Base-by-base conservation (phyloP, 73 alveolate species). In the Breviolum minutum region DNA sequence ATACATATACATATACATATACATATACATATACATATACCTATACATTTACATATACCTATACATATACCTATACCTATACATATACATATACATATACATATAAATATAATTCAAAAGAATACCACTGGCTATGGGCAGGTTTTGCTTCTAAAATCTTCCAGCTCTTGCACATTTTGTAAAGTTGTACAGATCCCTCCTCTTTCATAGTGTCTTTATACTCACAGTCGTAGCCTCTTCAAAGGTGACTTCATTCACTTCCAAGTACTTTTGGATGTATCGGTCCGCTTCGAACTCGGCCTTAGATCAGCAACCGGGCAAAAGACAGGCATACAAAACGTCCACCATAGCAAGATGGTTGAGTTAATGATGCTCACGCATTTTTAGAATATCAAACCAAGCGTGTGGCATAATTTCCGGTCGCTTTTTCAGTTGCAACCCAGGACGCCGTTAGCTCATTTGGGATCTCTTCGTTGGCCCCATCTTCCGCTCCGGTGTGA, bases 221-320 rank as follows among this genome's bases (percentile, higher is more conserved):
- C 77, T 17, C 24, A 17, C 77, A 68, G 17, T 14, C 77, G 24
- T 17, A 4, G 81, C 98, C 98, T 92, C 98, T n/a, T 92, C 98
- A 20, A 92, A 92, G 81, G 91, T 92, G 29, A 61, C 62, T 14
- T 92, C 98, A n/a, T 92, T 80, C 60, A 76, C 91, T 62, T 92
- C 98, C 80, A 92, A 12, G 66, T 92, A 81, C 82, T 92, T 92
- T 84, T 92, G 98, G 61, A 92, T 54, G 81, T 92, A 73, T 48
- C 84, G 32, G 80, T 92, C 98, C 54, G 98, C 73, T 30, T 92
- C 98, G 26, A 73, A 64, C 54, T 92, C 98, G 9, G 91, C 98
- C 98, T 92, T 11, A 22, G 94, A 12, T 27, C 60, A 74, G n/a
- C 19, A 17, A 24, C 60, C 32, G 54, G 13, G 30, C 89, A 26